Evolutionary conservation across 2,329 filamentous ascomycete genomes (phyloP).

Genomic region (Aspergillus ibericus): DNA sequence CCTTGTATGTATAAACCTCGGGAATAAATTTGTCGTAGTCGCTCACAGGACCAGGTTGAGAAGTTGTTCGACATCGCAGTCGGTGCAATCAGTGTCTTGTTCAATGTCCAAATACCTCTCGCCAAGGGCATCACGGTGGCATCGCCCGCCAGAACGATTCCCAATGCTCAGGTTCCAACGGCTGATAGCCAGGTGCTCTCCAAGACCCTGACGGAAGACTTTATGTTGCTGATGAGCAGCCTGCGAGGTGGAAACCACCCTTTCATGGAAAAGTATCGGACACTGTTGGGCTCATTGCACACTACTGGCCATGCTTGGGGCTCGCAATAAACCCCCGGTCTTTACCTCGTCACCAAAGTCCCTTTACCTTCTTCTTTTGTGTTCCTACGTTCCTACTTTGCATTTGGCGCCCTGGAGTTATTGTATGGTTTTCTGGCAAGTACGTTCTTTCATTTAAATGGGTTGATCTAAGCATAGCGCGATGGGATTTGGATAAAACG

Average conservation of each 20-base stretch:
- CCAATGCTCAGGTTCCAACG: conserved; percentile 1
- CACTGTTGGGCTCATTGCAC: conserved; percentile 28
- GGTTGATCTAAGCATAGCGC: neutral
- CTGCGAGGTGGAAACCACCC: conserved; percentile 40
- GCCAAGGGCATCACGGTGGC: conserved; percentile 12
- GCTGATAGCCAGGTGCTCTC: conserved; percentile 9
- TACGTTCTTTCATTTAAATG: neutral
- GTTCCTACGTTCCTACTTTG: neutral
- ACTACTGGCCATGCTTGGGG: conserved; percentile 22
- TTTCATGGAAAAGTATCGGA: conserved; percentile 34
- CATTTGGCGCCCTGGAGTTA: neutral
- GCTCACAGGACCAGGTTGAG: conserved; percentile 30
- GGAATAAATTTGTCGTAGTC: neutral
- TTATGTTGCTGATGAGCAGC: conserved; percentile 32
- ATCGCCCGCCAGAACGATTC: neutral
- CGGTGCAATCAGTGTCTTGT: conserved; percentile 32
- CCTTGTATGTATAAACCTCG: conserved; percentile 27
- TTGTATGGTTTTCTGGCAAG: neutral
- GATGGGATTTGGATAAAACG: neutral
- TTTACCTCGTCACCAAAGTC: no score
- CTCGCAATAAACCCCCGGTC: conserved; percentile 11
- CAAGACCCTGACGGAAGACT: conserved; percentile 31
- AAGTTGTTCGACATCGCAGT: conserved; percentile 43
- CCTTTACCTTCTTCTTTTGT: neutral
- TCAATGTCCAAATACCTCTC: conserved; percentile 26